Base-by-base conservation (phyloP, 306 rosid genomes). In the Canavalia gladiata region DNA sequence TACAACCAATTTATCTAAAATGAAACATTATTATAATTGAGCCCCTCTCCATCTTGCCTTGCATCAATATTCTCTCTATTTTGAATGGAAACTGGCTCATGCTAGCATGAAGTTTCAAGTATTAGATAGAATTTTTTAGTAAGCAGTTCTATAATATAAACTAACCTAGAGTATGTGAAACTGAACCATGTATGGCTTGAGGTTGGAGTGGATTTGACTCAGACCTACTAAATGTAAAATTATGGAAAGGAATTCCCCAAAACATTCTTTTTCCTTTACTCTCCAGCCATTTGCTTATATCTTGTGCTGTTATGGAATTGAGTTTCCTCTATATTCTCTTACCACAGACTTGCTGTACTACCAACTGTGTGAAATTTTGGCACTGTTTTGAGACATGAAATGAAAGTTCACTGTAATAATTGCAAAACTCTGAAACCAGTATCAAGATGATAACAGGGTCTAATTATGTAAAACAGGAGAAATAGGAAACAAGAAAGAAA, bases 101-200 rank as follows among this genome's bases (percentile, higher is more conserved):
- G 64, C 12, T 54, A 56, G 78, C 54, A 39, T 41, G 67, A 41
- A 9, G 25, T 62, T 62, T 35, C 46, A 34, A 62, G 46, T 62
- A 39, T 41, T 65, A 1, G 31, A 33, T n/a, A 18, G 50, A 7
- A 41, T 57, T 41, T 39, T 55, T 39, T 73, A 39, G 29, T 41
- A 5, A 25, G 54, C 25, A 54, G 18, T 52, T 72, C 37, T 54
- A 25, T 41, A 55, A 67, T n/a, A 10, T 77, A 52, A 41, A 1
- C 52, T 7, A 45, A 42, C 75, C 51, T 33, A 72, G 71, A 8
- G 62, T 64, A 42, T 62, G 54, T 70, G 43, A 45, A 70, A 83
- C 51, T 65, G 12, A 65, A 39, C 50, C 39, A 6, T 41, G 34
- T 18, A 65, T 18, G 71, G 33, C 51, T 65, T 39, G 49, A 65